Base-by-base conservation (phyloP, 169 alveolate genomes). In the Plasmodium reichenowi region DNA sequence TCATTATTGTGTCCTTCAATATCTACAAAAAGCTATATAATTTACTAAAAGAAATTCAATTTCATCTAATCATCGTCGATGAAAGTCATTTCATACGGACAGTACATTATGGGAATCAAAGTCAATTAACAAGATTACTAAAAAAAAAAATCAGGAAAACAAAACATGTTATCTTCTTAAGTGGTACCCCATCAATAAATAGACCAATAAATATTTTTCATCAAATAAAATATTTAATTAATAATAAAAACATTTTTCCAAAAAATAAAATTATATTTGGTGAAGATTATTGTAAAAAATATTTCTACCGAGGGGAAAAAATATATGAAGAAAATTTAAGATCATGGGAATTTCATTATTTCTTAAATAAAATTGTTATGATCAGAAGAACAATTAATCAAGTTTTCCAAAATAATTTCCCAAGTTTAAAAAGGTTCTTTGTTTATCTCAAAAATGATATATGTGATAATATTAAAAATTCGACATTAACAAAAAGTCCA, bases 261-360 rank as follows among this genome's bases (percentile, higher is more conserved):
- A 58, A 76, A 76, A 76, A 63, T 76, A 76, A 76, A 15, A 48
- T 17, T 38, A 48, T 56, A 10, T 76, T 76, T 76, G 88, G 88
- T 1, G 88, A 76, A 76, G 88, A 76, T 48, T 76, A 45, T n/a
- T 76, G 88, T 68, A 76, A 76, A 76, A 76, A 76, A 64, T 76
- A 62, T 76, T 63, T 63, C 47, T 64, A 56, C 29, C 63, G 88
- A 50, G 88, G 88, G 22, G 59, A 76, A 64, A 76, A 63, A 38
- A 64, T 76, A 63, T 76, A 45, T 56, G 88, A 76, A 63, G 88
- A 76, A 47, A 76, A 76, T 64, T 76, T 76, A 63, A 67, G 88
- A 52, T 76, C 88, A 13, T 76, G 88, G 88, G 88, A 76, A 64
- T 76, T 76, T 43, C 24, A 62, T 20, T 43, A 63, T 3, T 76